Evolutionary conservation across 129 eudicot species (phyloP), one percentile per base, ranked within the genome.

Genomic region (Ambrosia trifida): DNA sequence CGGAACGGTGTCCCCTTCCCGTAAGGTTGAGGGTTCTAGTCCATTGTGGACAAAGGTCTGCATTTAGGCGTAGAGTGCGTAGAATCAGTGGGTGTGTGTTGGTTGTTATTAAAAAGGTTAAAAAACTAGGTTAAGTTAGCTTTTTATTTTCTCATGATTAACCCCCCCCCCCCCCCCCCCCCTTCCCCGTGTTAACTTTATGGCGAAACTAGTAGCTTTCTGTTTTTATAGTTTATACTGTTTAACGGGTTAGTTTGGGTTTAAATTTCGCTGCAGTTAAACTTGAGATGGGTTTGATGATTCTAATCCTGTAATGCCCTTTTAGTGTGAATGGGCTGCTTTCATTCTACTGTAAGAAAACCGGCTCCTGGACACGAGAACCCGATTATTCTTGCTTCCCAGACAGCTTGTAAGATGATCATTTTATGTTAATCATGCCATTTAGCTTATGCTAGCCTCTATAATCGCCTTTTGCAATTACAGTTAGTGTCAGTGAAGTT

Each of bases 401-500:
- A 93, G 84, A 93, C 98, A 52, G 96, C 98, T 75, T 93, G 98
- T 93, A 85, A 89, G 95, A 76, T 83, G 46, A 4, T 81, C 5
- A 16, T 19, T 17, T 11, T 54, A 60, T 30, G 16, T 16, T 10
- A 28, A 20, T 43, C 14, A 63, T 72, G 56, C 70, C 43, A 50
- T 56, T 18, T 57, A 66, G 70, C 78, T 56, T 44, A 33, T 72
- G 31, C 24, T 72, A 18, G 24, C 35, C 63, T 68, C 44, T 30
- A 17, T 72, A 46, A 36, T 53, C 20, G 19, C 33, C 35, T 50
- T 40, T 44, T 73, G 64, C 57, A 67, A 76, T 64, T 75, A 51
- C 86, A 93, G 98, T 93, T 68, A 93, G 96, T 68, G 99, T 94
- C 35, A 94, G 99, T 79, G 99, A 94, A 84, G 99, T 94, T 77